Evolutionary conservation across 495 filamentous ascomycete species (phyloP), one percentile per base, ranked within the genome.

Genomic region (Hapsidospora chrysogenum): DNA sequence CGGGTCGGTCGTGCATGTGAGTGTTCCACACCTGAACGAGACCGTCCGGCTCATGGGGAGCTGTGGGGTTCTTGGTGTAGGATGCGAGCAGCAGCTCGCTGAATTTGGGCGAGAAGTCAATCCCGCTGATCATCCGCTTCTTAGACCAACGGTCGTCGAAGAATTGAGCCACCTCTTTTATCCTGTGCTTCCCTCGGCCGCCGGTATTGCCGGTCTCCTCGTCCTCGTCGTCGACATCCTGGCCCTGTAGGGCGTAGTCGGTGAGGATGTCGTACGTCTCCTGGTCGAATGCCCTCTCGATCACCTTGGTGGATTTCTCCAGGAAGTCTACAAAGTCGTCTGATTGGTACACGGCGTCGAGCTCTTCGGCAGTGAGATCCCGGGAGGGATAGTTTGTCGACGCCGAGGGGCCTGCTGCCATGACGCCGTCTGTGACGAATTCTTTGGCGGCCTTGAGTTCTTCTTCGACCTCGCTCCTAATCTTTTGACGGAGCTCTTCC

Each of bases 21-120:
- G 85, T 66, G 54, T 95, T 99, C 89, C 89, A 99, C 27, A 99
- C 74, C 50, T 95, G 85, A 18, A 99, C 74, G 23, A 99, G 70
- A 32, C 89, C 89, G 46, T 87, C 82, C 9, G 89, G 89, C 40
- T 95, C 87, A 55, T 96, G 85, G 19, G 92, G 92, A 5, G 89
- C 84, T 20, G 85, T 79, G 4, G 85, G 81, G 48, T 93, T 94
- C 54, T 95, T 96, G 37, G 92, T 96, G 52, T 99, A 95, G 10
- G 87, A 76, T 17, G 89, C 85, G 13, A 95, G 68, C 18, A 96
- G 65, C 15, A 99, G 72, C 57, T 99, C 92, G 20, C 80, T 79
- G 44, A 92, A 95, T 68, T 92, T 94, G 13, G 83, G 80, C 17
- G 86, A 95, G 50, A 94, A 96, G 56, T 80, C 76, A 31, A 96